Percentiles rank a stretch among this genome's conserved stretches.
phyloP scores from a whole-genome alignment of 169 alveolate species.

The Cryptosporidium felis region DNA sequence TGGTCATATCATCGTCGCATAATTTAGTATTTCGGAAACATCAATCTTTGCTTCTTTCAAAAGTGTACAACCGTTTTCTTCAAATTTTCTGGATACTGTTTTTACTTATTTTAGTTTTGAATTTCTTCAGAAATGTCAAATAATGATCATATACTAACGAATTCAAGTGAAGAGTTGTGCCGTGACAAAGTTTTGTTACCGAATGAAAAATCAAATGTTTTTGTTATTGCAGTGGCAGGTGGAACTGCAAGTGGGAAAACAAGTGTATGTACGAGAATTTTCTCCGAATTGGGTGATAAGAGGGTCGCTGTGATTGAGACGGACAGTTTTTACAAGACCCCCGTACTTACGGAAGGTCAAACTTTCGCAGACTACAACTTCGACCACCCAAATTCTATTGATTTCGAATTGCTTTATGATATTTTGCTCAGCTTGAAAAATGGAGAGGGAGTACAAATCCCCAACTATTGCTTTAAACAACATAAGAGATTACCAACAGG shows the following conservation, averaged over 20 bases:
- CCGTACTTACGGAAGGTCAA: conserved; percentile 78
- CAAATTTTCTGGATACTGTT: too few relatives aligned
- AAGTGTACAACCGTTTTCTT: too few relatives aligned
- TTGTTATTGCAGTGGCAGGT: conserved; percentile 82
- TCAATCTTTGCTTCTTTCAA: too few relatives aligned
- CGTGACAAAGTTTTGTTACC: not conserved
- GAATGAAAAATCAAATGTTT: not conserved
- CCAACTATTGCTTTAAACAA: conserved; percentile 78
- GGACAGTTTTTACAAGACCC: conserved; percentile 80
- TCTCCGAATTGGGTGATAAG: conserved; percentile 62
- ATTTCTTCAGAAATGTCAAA: conserved; percentile 11
- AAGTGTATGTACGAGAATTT: conserved; percentile 74
- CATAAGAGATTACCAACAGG: conserved; percentile 73
- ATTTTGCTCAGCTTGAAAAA: conserved; percentile 56
- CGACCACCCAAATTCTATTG: conserved; percentile 86
- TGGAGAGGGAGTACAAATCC: conserved; percentile 76
- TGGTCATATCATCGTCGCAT: too few relatives aligned
- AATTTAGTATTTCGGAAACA: too few relatives aligned
- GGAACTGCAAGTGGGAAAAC: conserved; percentile 86
- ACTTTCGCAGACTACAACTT: conserved; percentile 80
- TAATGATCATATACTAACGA: not conserved
- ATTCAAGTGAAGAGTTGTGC: not conserved
- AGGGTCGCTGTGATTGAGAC: conserved; percentile 75
- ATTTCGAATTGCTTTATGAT: conserved; percentile 76
- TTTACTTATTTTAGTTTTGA: too few relatives aligned